Conservation (phyloP, 1,284 basidiomycete genomes). For the Cutaneotrichosporon cutaneum region DNA sequence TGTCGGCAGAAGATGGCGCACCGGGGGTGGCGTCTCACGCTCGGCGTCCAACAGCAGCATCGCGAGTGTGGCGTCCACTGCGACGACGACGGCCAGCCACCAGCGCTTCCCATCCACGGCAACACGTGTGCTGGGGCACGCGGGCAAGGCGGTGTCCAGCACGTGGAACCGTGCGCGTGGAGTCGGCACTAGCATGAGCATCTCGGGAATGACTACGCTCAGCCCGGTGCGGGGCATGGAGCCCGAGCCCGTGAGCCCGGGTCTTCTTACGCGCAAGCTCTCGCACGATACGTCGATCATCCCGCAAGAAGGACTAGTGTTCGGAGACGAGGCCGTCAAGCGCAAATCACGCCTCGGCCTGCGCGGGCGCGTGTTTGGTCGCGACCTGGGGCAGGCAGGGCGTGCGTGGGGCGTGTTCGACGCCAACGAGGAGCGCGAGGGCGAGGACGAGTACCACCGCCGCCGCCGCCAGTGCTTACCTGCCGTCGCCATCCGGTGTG, state of each 20-base stretch:
- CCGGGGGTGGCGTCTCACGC: slow-evolving; percentile 27
- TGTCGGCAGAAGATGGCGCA: slow-evolving; percentile 39
- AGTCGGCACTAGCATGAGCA: slow-evolving; percentile 43
- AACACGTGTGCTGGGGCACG: slow-evolving; percentile 40
- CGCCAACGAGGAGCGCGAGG: slow-evolving; percentile 21
- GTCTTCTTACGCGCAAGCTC: slow-evolving; percentile 23
- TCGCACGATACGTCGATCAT: slow-evolving; percentile 25
- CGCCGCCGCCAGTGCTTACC: slow-evolving; percentile 45
- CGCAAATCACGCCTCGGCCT: slow-evolving; percentile 22
- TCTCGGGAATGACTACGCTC: slow-evolving; percentile 25
- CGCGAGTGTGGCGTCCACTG: slow-evolving; percentile 17
- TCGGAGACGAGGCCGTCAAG: slow-evolving; percentile 29
- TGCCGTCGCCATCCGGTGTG: slow-evolving; percentile 47
- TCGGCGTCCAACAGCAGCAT: slow-evolving; percentile 42
- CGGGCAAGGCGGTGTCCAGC: slow-evolving; percentile 46
- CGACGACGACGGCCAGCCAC: slow-evolving; percentile 15
- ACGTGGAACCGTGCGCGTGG: slow-evolving; percentile 47
- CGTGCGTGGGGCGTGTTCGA: slow-evolving; percentile 38
- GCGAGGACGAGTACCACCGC: slow-evolving; percentile 30
- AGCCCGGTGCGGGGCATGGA: slow-evolving; percentile 11
- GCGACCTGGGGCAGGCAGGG: slow-evolving; percentile 38
- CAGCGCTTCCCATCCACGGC: slow-evolving; percentile 41
- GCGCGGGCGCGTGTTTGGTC: slow-evolving; percentile 41
- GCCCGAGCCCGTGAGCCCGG: slow-evolving; percentile 14
- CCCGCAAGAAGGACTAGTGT: slow-evolving; percentile 11